These are phyloP conservation scores for Chrysopogon serrulatus DNA, from an alignment of 176 grass and related monocot species.

Conservation along the genomic window DNA sequence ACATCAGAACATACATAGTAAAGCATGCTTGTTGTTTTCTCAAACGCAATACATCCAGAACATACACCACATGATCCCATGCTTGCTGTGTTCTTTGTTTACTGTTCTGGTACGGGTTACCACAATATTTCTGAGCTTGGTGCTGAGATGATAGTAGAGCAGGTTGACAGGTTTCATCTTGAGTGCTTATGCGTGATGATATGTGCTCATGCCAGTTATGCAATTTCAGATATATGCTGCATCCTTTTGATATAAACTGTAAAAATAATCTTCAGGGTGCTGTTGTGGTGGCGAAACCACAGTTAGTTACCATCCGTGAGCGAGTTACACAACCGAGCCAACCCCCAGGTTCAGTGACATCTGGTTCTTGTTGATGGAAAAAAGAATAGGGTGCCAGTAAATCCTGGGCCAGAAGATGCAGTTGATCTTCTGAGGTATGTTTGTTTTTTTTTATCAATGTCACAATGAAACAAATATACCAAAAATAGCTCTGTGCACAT, in stretches of 20 bases:
- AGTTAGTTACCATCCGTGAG: slow-evolving; percentile 68
- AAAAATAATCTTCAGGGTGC: slow-evolving; percentile 52
- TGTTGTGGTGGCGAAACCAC: slow-evolving; percentile 76
- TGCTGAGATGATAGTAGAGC: neutral
- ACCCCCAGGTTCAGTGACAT: slow-evolving; percentile 20
- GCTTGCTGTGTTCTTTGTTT: neutral
- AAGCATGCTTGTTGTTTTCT: no score
- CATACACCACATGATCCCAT: no score
- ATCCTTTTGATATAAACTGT: neutral
- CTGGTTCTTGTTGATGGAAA: slow-evolving; percentile 44
- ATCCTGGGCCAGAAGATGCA: slow-evolving; percentile 87
- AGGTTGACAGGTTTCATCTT: neutral
- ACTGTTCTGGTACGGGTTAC: neutral
- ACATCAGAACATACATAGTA: neutral
- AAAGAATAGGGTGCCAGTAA: slow-evolving; percentile 61
- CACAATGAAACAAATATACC: neutral
- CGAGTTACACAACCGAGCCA: slow-evolving; percentile 46
- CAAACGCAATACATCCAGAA: no score
- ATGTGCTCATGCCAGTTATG: neutral
- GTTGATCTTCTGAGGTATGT: slow-evolving; percentile 84
- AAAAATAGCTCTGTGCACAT: neutral
- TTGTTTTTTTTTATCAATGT: neutral
- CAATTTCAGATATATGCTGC: slow-evolving; percentile 8
- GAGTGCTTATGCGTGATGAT: neutral
- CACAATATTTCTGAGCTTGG: neutral